Base-by-base conservation (phyloP, 2,329 filamentous ascomycete species). In the Pseudogymnoascus sp. region DNA sequence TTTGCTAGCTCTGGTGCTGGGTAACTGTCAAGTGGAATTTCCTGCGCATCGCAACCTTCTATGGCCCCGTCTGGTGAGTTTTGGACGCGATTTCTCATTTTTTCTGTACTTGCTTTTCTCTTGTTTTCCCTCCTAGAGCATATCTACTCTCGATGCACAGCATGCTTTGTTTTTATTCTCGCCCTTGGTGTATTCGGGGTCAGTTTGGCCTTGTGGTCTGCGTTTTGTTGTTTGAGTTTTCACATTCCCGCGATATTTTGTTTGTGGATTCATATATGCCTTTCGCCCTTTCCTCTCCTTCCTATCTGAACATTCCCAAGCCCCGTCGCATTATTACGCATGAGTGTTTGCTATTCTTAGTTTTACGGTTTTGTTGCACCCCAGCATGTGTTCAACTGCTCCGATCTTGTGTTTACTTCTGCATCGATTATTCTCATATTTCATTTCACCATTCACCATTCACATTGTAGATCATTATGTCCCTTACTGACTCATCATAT, bases 1-100 rank as follows among this genome's bases (percentile, higher is more conserved):
- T 16, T 50, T 47, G 8, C 25, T 30, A 50, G 43, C 74, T 94
- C 20, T 95, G 90, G 90, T 95, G 90, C 71, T 94, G 90, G 90
- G 79, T 94, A 14, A 76, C 80, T 2, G 70, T 75, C 2, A 74
- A 82, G 4, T 92, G 86, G 82, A 86, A 90, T 61, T 80, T 86
- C 62, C 83, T 89, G 72, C 86, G 90, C 37, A 85, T 94, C 62
- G 83, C 83, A 2, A 81, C 85, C 28, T 93, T 92, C 70, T 95
- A 94, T 68, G 86, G 78, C 0, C 86, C 86, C 4, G 80, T 88
- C 61, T 89, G 86, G 87, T 87, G 71, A 70, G 78, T 66, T 6
- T 5, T 50, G 25, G 43, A 50, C 8, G 4, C 43, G 8, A 11
- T 30, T 50, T 30, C 22, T 47, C 6, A 25, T 25, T 14, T 14